phyloP scores from a whole-genome alignment of 495 filamentous ascomycete species.

The Penicillium longicatenatum region DNA sequence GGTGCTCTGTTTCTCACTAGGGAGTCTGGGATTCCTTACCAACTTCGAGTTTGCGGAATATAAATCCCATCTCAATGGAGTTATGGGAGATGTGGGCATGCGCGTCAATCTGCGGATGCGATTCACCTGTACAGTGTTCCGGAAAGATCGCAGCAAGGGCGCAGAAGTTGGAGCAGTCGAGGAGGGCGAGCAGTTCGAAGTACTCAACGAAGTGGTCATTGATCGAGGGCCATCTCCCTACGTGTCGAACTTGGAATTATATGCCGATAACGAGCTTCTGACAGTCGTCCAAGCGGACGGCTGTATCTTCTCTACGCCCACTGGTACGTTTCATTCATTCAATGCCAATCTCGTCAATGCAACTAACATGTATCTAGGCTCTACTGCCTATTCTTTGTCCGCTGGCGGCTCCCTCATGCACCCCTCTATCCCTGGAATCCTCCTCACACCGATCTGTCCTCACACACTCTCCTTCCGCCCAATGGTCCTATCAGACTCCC shows the following conservation, averaged over 20 bases:
- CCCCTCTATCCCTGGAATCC: constrained; percentile 95
- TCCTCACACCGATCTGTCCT: constrained; percentile 95
- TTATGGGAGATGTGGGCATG: constrained; percentile 94
- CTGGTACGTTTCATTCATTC: constrained; percentile 51
- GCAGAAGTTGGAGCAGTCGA: constrained; percentile 56
- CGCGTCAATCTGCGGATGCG: constrained; percentile 94
- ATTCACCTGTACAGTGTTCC: constrained; percentile 93
- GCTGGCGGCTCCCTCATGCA: constrained; percentile 95
- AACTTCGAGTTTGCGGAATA: constrained; percentile 87
- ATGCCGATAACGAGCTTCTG: constrained; percentile 88
- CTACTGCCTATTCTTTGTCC: constrained; percentile 93
- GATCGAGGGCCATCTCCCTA: constrained; percentile 96
- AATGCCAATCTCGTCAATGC: background rate
- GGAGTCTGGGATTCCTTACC: constrained; percentile 88
- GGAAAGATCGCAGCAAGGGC: constrained; percentile 51
- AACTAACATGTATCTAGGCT: constrained; percentile 48
- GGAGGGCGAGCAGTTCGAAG: constrained; percentile 86
- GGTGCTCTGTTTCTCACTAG: constrained; percentile 84
- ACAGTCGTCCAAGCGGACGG: constrained; percentile 96
- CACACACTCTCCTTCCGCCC: constrained; percentile 96
- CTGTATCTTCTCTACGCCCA: constrained; percentile 95
- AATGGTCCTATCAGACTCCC: constrained; percentile 96
- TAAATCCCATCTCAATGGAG: constrained; percentile 73
- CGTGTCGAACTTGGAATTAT: constrained; percentile 92
- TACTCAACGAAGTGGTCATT: constrained; percentile 96